Evolutionary conservation across 805 yeast genomes (phyloP), one percentile per base, ranked within the genome.

Genomic region (Lachancea meyersii): DNA sequence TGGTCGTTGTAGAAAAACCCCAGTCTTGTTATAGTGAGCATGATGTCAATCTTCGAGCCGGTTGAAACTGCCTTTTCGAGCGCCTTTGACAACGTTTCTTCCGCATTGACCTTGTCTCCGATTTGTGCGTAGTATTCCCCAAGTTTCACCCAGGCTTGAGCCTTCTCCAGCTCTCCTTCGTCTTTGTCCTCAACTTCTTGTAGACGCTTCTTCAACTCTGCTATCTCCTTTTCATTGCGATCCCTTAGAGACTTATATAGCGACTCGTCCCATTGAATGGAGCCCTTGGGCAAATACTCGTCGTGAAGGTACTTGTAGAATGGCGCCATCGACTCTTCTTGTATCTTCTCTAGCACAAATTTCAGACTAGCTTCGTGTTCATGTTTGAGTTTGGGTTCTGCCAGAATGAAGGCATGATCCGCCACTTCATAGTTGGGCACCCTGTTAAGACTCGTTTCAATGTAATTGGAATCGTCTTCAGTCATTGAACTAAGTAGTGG

Each of bases 1-100:
- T 79, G 80, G 65, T 93, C 95, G 57, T 82, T 80, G 63, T 75
- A 91, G 63, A 93, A 88, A 54, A 88, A 81, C n/a, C 95, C 97
- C 43, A 93, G 64, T 62, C 97, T 79, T 11, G 88, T 75, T 49
- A 91, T 78, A 10, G 96, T 79, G 55, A 93, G 73, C 46, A 79
- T 69, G 40, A 88, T 75, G 61, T 93, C 98, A 58, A 93, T 91
- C 63, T 91, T 91, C 26, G 86, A 72, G 5, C 97, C 97, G 0
- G 94, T 77, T 22, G 91, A 81, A 31, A 91, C 91, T 0, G 95
- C 80, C 52, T 82, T 68, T 38, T 82, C 88, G 46, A 80, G 71
- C 1, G 95, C 88, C 56, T 80, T 82, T 46, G 78, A 73, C 53
- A 85, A 72, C 1, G 86, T 78, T 26, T 70, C 65, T 32, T 76